Base-by-base conservation (phyloP, 768 basidiomycete genomes). In the Termitomyces sp. region DNA sequence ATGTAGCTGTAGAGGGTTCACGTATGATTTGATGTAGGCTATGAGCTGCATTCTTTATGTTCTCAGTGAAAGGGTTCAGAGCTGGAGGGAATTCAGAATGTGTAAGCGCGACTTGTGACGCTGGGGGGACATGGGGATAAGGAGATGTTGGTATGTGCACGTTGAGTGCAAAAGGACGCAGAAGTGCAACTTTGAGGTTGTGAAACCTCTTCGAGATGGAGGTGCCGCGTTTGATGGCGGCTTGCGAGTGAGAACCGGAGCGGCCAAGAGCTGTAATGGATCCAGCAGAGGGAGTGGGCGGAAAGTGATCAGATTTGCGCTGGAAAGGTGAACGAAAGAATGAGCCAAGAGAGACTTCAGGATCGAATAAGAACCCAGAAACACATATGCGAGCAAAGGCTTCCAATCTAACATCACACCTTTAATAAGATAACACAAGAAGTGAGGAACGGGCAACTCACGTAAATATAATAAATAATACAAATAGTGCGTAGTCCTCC, bases 401-500 rank as follows among this genome's bases (percentile, higher is more conserved):
- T 74, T 98, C 96, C 50, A 95, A 59, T 5, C 91, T 93, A 60
- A 8, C n/a, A 9, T 38, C 50, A 42, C n/a, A 26, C 31, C 21
- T 67, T 61, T 55, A 41, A 19, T 41, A 10, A 51, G 26, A 46
- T 6, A 17, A 38, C 3, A n/a, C 54, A 23, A 42, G 23, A 19
- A 14, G 2, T 26, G 14, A 46, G 35, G 50, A 21, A 35, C 43
- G 33, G 49, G 43, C 21, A 14, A 80, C 86, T 65, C 72, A 88
- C 89, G 93, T 94, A 78, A 93, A 98, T 63, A 91, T 64, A 57
- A 86, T 71, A 71, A 98, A 98, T 53, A 98, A 72, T 19, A 65
- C 80, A 68, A 98, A 91, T n/a, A 98, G 74, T 19, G 78, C 84
- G 64, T 82, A 87, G 69, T 98, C 95, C 64, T 94, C 92, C 95